phyloP scores from a whole-genome alignment of 257 asterid species.

The Avicennia marina region DNA sequence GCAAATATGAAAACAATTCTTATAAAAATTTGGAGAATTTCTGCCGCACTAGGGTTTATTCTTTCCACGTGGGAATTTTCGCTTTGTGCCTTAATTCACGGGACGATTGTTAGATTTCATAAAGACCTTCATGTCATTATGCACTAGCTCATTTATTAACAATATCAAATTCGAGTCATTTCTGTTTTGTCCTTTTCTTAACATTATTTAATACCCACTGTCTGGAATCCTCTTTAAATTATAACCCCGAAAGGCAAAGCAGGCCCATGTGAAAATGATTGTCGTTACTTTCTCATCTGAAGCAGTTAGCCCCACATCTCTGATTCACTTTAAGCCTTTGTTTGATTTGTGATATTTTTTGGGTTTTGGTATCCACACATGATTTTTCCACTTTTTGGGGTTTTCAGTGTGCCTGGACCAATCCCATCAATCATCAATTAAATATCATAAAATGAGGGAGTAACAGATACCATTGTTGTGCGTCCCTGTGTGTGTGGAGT shows the following conservation, averaged over 20 bases:
- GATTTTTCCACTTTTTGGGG: background rate
- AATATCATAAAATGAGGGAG: background rate
- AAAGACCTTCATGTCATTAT: background rate
- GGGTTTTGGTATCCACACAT: background rate
- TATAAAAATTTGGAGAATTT: too few species aligned
- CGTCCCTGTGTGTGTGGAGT: constrained; percentile 5
- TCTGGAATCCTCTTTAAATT: background rate
- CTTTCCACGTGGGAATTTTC: background rate
- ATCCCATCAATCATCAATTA: constrained; percentile 1
- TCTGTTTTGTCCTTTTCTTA: background rate
- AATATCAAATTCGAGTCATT: constrained; percentile 1
- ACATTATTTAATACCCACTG: background rate
- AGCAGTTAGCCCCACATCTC: constrained; percentile 19
- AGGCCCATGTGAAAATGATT: constrained; percentile 5
- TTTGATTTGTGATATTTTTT: background rate
- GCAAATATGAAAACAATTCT: too few species aligned
- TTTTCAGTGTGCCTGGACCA: constrained; percentile 4
- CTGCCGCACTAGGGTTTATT: too few species aligned
- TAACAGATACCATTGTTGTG: too few species aligned
- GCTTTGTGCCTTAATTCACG: constrained; percentile 37
- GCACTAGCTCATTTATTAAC: too few species aligned
- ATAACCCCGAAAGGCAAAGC: background rate
- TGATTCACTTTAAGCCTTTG: background rate
- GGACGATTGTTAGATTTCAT: constrained; percentile 7
- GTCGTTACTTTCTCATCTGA: constrained; percentile 15